Base-by-base conservation (phyloP, 306 rosid genomes). In the Morella rubra region DNA sequence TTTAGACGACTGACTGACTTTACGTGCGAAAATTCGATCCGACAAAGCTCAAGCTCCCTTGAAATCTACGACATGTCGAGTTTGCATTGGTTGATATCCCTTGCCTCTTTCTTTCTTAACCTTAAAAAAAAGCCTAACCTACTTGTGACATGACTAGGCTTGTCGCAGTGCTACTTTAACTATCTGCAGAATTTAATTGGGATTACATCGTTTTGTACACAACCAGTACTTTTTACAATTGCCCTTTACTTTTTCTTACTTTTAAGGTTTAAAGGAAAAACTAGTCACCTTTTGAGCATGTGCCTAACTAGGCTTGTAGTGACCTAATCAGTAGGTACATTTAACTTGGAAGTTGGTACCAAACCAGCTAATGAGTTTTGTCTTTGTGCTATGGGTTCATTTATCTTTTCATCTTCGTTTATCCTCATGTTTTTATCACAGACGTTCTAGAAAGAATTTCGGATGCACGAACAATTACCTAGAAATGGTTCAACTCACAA, bases 241-340 rank as follows among this genome's bases (percentile, higher is more conserved):
- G 32, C 52, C 45, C 49, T 69, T 51, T 51, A 37, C 71, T 65
- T 65, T 65, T 41, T 5, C 71, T 16, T 8, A 41, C 8, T 42
- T 65, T 49, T 65, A 65, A 62, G 76, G 52, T 14, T 68, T 67
- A 45, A 27, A 13, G 51, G 59, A 53, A 71, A 79, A 72, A 51
- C 61, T 60, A 67, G 66, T 76, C 44, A 67, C 73, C 65, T 53
- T 61, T 46, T 61, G 69, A 44, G 76, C 85, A 86, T 44, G 90
- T 83, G 85, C 85, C 56, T 56, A 40, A 1, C 70, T 83, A 83
- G 85, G 76, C 79, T 76, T 83, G 47, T 81, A 81, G 78, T 78
- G 81, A 74, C 70, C 85, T 77, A 83, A 78, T 72, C 61, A 80
- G 78, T 83, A 80, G 86, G 86, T 56, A 44, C 76, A 46, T 3